Base-by-base conservation (phyloP, 2,329 filamentous ascomycete genomes). In the Zasmidium angulare region DNA sequence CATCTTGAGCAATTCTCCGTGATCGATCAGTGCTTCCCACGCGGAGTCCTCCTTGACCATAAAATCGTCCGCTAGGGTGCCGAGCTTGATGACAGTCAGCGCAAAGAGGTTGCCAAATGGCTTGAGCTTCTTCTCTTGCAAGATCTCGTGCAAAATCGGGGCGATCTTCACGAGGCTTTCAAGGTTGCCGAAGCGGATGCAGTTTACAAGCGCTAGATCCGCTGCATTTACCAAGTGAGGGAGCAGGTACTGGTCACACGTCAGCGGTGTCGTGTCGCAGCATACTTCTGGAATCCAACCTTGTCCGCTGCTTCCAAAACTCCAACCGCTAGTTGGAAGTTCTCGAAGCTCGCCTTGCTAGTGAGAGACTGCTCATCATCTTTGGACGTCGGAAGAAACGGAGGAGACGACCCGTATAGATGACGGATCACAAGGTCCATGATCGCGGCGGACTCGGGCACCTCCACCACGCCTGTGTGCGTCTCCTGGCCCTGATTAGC, bases 381-480 rank as follows among this genome's bases (percentile, higher is more conserved):
- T 17, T 43, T 7, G 7, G 9, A 9, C 11, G n/a, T 43, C 7
- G 36, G 11, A 43, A 17, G 36, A 43, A 29, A 17, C 3, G 36
- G 36, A 43, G n/a, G 36, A 7, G 36, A 17, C 36, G n/a, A 12
- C 11, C 40, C 47, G 26, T 59, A 59, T 12, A 59, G 11, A 24
- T 55, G 47, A 2, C 46, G 47, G 22, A 59, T 23, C 1, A 59
- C 26, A 10, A 49, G 36, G 24, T 59, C 36, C 19, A 59, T 54
- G 2, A 52, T 46, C 3, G 20, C 11, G 17, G 23, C 47, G 46
- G 23, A 24, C n/a, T 59, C 52, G 17, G 46, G 23, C 2, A 59
- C 29, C 4, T 48, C 17, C 23, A 59, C 49, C 7, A 29, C 19
- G 2, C 57, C 47, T 14, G 57, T n/a, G 4, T 46, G 21, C 2